Conservation (phyloP, 345 rosid species). For the Eucalyptus tenuipes region DNA sequence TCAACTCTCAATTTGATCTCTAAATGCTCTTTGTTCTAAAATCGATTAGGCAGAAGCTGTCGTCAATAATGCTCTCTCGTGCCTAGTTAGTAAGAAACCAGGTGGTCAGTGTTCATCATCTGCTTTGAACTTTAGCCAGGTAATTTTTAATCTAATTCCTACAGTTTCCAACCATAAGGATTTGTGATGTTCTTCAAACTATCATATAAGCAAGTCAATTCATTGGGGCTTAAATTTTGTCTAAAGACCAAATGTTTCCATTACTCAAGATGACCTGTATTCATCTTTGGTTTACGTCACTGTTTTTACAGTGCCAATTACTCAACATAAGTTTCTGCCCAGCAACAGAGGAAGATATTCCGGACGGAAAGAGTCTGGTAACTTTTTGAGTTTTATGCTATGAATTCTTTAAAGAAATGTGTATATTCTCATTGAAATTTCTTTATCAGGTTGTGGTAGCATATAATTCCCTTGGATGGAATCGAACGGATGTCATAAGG, state of each 20-base stretch:
- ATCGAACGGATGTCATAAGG: constrained; percentile 55
- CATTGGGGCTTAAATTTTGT: background rate
- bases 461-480: constrained; percentile 83
- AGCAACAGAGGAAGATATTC: constrained; percentile 43
- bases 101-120: constrained; percentile 23
- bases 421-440: background rate
- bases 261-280: background rate
- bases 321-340: constrained; percentile 88
- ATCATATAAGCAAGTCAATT: background rate
- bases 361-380: constrained; percentile 63
- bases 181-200: background rate
- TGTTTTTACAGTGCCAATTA: constrained; percentile 58
- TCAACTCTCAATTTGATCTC: background rate
- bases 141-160: background rate
- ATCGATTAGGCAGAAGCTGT: constrained; percentile 42
- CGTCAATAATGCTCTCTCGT: constrained; percentile 45
- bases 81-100: constrained; percentile 33
- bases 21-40: background rate
- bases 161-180: background rate
- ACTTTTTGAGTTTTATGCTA: background rate
- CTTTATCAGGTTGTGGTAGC: constrained; percentile 58
- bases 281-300: background rate
- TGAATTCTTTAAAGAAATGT: background rate
- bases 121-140: constrained; percentile 43
- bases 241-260: background rate